Evolutionary conservation across 2,329 filamentous ascomycete genomes (phyloP).

Genomic region (Teratosphaeria zuluensis): DNA sequence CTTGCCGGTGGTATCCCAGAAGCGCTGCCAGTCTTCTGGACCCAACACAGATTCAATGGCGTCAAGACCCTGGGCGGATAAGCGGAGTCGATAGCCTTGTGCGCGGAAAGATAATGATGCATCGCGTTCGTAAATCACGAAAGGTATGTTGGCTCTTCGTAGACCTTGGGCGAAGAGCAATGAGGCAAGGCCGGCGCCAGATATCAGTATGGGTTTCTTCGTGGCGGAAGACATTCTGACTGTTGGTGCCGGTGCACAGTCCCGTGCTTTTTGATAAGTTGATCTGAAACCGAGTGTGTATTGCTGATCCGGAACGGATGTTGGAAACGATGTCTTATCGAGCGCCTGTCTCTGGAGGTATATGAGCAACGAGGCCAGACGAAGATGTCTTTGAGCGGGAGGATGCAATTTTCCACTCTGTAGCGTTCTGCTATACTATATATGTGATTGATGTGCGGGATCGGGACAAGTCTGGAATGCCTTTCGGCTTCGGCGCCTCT

Average conservation of each 20-base stretch:
- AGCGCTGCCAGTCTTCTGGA: conserved; percentile 36
- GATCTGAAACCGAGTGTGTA: background rate
- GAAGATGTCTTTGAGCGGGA: background rate
- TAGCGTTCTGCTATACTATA: background rate
- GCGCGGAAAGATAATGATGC: conserved; percentile 46
- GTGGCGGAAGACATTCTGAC: background rate
- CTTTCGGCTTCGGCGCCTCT: background rate
- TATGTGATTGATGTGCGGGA: background rate
- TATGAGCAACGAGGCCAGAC: background rate
- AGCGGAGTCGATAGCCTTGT: conserved; percentile 53
- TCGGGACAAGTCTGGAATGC: background rate
- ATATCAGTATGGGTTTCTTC: conserved; percentile 30
- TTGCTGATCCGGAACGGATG: background rate
- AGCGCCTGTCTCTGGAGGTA: background rate
- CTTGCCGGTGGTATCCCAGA: conserved; percentile 51
- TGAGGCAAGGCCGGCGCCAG: conserved; percentile 31
- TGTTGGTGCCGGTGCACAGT: background rate
- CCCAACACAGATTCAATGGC: conserved; percentile 50
- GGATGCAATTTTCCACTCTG: background rate
- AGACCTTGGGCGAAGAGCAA: conserved; percentile 31
- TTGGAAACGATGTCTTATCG: background rate
- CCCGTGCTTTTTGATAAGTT: background rate
- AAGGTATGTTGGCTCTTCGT: conserved; percentile 27
- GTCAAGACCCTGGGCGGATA: conserved; percentile 48
- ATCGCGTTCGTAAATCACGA: conserved; percentile 35